Evolutionary conservation across 768 basidiomycete species (phyloP), one percentile per base, ranked within the genome.

Genomic region (Calocybe cyanea): DNA sequence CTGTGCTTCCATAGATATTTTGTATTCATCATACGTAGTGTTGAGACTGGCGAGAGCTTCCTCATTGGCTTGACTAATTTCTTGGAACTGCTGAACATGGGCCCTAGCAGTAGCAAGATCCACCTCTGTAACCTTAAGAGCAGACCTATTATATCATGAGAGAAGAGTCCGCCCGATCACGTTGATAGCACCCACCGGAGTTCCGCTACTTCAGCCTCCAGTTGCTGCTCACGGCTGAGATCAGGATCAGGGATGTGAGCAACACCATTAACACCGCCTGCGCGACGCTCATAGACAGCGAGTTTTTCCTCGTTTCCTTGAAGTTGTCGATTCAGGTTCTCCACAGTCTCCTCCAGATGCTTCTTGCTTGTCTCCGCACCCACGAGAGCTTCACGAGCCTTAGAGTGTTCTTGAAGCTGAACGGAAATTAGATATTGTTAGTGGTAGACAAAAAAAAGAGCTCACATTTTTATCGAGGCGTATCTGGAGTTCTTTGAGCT

Each of bases 281-380:
- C 58, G 39, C 87, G 73, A 30, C 88, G 80, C 58, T 93, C 91
- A 55, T 91, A 94, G 2, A 93, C 87, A 1, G 89, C 73, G 20
- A 93, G 75, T 63, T 92, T 93, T 71, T 92, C 91, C 37, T 83
- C 78, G 45, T 82, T 83, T 23, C 87, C 87, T 51, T 87, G 81
- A 4, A 89, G 62, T 50, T 87, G 83, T 25, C 68, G 72, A 15
- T 63, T 64, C 24, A 89, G 65, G 32, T 83, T 80, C 15, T 77
- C 76, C 4, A 83, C 72, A 20, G 84, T 81, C 51, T 86, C 80
- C 60, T 90, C 83, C 5, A 91, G 73, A 57, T 91, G 85, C 31
- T 74, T 82, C 64, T 82, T 86, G 71, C 81, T 88, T 0, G 85
- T 87, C 58, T 91, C 83, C 2, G 87, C 85, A 13, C 75, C 75